These are phyloP conservation scores for Nitzschia putrida DNA, from an alignment of 108 stramenopile genomes.

Conservation along the genomic window DNA sequence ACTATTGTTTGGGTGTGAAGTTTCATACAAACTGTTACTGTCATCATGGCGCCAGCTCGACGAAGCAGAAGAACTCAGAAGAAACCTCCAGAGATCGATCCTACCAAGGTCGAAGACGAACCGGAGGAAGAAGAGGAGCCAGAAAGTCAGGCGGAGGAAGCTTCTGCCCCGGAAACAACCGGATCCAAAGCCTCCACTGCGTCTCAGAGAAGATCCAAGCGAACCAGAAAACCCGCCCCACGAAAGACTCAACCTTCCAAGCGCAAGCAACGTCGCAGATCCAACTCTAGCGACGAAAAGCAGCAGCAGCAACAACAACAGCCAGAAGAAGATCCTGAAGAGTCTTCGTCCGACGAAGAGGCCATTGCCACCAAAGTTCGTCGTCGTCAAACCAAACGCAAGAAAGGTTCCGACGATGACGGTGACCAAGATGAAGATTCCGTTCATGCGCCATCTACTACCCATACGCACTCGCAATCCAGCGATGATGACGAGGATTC, in stretches of 20 bases:
- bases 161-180: not conserved
- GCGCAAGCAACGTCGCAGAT: not conserved
- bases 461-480: no score
- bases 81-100: conserved; percentile 27
- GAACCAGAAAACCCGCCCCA: conserved; percentile 8
- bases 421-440: not conserved
- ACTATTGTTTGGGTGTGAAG: no score
- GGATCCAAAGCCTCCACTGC: not conserved
- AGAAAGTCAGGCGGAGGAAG: not conserved
- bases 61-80: conserved; percentile 33
- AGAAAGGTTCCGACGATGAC: not conserved
- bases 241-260: conserved; percentile 14
- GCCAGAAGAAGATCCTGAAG: not conserved
- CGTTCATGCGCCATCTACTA: no score
- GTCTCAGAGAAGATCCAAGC: not conserved
- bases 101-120: conserved; percentile 35
- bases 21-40: no score
- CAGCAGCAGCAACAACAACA: conserved; percentile 1
- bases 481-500: conserved; percentile 13
- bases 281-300: not conserved
- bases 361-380: not conserved
- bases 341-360: not conserved
- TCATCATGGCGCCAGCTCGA: conserved; percentile 11
- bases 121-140: conserved; percentile 13
- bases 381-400: not conserved